Percentiles rank a stretch among this genome's conserved stretches.
Evolutionary conservation across 495 filamentous ascomycete species (phyloP).

Genomic region (Aspergillus asperescens): DNA sequence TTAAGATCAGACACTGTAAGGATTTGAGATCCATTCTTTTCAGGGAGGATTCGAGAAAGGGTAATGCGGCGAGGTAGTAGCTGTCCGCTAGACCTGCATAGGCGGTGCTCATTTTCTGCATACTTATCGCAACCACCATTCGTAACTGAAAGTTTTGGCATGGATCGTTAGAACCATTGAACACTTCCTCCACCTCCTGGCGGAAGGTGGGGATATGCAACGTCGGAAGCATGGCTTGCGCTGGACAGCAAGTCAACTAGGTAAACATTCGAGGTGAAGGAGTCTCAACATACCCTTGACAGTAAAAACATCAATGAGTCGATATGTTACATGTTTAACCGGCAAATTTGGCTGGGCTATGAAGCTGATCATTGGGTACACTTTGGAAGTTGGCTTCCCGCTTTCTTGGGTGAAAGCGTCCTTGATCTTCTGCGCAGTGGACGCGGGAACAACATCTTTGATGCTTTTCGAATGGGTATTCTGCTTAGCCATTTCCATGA

Average conservation of each 20-base stretch:
- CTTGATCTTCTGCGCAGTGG: constrained; percentile 54
- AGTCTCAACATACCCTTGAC: constrained; percentile 59
- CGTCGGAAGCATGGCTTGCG: constrained; percentile 77
- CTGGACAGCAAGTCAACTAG: constrained; percentile 38
- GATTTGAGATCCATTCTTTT: constrained; percentile 77
- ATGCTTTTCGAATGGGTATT: constrained; percentile 80
- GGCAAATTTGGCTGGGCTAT: constrained; percentile 67
- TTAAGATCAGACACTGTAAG: constrained; percentile 81
- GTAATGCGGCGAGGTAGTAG: constrained; percentile 83
- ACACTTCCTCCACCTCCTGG: constrained; percentile 73
- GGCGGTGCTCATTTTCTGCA: constrained; percentile 76
- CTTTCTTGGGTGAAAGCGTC: constrained; percentile 51
- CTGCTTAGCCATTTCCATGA: constrained; percentile 91
- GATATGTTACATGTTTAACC: constrained; percentile 58
- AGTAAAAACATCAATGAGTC: constrained; percentile 72
- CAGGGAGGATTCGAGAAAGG: constrained; percentile 70
- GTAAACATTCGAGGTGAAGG: constrained; percentile 4
- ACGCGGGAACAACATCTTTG: constrained; percentile 76
- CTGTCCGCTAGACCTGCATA: constrained; percentile 85
- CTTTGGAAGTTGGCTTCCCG: constrained; percentile 57
- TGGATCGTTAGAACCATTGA: constrained; percentile 65
- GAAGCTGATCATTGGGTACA: constrained; percentile 74
- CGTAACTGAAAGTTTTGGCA: constrained; percentile 80
- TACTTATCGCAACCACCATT: constrained; percentile 86
- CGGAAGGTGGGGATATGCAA: constrained; percentile 77